Conservation (phyloP, 2,329 filamentous ascomycete species). For the Cadophora malorum region DNA sequence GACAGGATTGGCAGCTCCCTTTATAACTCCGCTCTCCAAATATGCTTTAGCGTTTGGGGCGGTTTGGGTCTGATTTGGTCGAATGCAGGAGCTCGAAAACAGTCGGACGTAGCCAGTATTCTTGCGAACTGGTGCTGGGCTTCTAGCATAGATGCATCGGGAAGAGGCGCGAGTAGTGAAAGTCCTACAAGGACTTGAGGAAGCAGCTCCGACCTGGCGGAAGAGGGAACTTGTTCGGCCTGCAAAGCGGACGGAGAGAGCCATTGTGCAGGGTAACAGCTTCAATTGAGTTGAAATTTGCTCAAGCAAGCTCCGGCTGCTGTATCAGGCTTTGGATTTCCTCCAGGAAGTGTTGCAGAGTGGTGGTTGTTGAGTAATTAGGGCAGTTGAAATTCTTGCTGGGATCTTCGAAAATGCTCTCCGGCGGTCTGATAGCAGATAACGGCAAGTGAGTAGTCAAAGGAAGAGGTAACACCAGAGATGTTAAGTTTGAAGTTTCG, state of each 20-base stretch:
- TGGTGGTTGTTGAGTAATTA: constrained; percentile 18
- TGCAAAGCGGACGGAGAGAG: constrained; percentile 43
- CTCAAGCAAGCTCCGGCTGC: constrained; percentile 29
- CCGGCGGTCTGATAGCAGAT: constrained; percentile 29
- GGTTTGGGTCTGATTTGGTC: constrained; percentile 57
- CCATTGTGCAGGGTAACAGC: constrained; percentile 41
- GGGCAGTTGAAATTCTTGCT: constrained; percentile 23
- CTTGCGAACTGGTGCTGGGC: constrained; percentile 36
- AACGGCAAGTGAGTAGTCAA: constrained; percentile 19
- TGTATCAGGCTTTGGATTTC: constrained; percentile 22
- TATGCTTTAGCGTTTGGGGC: constrained; percentile 87
- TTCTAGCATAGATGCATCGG: constrained; percentile 38
- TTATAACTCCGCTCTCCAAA: constrained; percentile 85
- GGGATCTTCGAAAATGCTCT: constrained; percentile 24
- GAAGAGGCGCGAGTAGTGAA: constrained; percentile 43
- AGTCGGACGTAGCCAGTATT: constrained; percentile 39
- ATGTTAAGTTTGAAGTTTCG: constrained; percentile 40
- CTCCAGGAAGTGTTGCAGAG: constrained; percentile 25
- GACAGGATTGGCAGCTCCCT: constrained; percentile 75
- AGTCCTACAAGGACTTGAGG: constrained; percentile 35
- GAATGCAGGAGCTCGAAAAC: constrained; percentile 42
- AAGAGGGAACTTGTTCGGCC: constrained; percentile 43
- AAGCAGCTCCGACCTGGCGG: constrained; percentile 41
- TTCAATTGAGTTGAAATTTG: constrained; percentile 36
- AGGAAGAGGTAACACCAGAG: constrained; percentile 2